Base-by-base conservation (phyloP, 306 rosid species). In the Prosopis cineraria region DNA sequence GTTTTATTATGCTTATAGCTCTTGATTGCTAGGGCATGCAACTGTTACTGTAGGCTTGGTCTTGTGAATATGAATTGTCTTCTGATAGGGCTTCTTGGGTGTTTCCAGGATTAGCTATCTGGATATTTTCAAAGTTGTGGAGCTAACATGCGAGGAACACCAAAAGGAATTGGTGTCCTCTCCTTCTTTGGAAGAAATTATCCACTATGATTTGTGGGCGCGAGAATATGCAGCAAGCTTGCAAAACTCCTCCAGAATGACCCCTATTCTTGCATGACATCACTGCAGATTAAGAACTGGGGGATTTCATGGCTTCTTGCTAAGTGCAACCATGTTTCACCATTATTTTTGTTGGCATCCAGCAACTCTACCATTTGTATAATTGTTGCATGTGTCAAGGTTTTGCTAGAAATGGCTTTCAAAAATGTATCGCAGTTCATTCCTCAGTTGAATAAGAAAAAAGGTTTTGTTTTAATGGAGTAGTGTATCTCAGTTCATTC, bases 51-150 rank as follows among this genome's bases (percentile, higher is more conserved):
- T 25, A 66, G 31, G 44, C 20, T 31, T 55, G 53, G 52, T 43
- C 12, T 50, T 67, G 37, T 20, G 3, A 10, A 7, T 53, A 27
- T 63, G 31, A 64, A 48, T 74, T 37, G 9, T 62, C 75, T n/a
- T 44, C 68, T 73, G 43, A 72, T 25, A 4, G 58, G 48, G 20
- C 62, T 3, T 52, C 52, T 68, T 55, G 70, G 30, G 52, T 65
- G 69, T 62, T 82, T 87, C 25, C 93, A 96, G 99, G 83, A 95
- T 95, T 58, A 10, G 91, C 81, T 95, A 93, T 90, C 81, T 95
- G 84, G 99, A 93, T 73, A 96, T 93, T 56, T 96, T 96, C 90
- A 93, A 90, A 86, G 88, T 93, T 33, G 99, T 96, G 70, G 98
- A 96, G 91, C 86, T 87, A 39, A 96, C 99, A 56, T 96, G 98